These are phyloP conservation scores for Citrus sp. DNA, from an alignment of 345 rosid species.

Conservation along the genomic window DNA sequence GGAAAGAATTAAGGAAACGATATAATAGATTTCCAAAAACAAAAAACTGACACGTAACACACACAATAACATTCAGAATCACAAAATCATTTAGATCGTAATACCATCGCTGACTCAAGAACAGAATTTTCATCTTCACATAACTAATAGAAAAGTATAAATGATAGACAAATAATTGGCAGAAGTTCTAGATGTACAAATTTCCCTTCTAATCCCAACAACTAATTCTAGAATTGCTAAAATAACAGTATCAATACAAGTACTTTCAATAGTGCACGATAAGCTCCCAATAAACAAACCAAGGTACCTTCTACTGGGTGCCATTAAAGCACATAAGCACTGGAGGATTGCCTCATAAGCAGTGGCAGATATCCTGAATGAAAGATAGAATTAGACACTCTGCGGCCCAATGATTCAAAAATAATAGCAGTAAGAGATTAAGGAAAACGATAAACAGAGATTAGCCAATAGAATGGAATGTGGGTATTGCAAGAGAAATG, in stretches of 20 bases:
- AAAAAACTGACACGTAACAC: not conserved
- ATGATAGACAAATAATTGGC: not conserved
- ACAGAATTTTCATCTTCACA: not conserved
- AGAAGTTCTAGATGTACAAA: not conserved
- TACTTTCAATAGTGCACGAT: conserved; percentile 31
- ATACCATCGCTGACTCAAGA: not conserved
- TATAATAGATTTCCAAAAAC: not conserved
- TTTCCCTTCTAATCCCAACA: not conserved
- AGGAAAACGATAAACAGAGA: not conserved
- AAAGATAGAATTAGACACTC: conserved; percentile 75
- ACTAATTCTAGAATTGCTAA: not conserved
- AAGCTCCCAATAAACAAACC: conserved; percentile 72
- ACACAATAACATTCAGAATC: not conserved
- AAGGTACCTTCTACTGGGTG: conserved; percentile 98
- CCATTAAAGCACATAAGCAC: conserved; percentile 76
- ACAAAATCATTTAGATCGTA: not conserved
- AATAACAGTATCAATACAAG: conserved; percentile 11
- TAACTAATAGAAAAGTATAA: not conserved
- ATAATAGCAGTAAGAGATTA: not conserved
- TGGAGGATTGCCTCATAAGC: conserved; percentile 76
- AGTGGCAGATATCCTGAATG: conserved; percentile 78
- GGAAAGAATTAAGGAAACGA: not conserved
- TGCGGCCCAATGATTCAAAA: conserved; percentile 28
- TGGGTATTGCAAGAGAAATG: not conserved
- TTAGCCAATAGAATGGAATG: not conserved